Percentiles rank a stretch among this genome's conserved stretches.
Conservation (phyloP, 2,329 filamentous ascomycete species). For the Diaporthe vexans region DNA sequence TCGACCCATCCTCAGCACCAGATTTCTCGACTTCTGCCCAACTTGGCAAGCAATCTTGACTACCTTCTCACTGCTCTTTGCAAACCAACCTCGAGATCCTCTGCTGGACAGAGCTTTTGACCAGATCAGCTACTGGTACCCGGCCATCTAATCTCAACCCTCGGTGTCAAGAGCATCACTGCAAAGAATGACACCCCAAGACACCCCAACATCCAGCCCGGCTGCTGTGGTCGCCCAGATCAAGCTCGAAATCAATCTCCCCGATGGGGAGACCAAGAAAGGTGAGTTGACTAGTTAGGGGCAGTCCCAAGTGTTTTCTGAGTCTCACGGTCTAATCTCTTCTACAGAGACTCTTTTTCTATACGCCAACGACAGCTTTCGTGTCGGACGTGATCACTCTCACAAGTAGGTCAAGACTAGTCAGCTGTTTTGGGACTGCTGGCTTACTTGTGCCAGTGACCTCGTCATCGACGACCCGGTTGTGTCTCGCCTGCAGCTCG, state of each 20-base stretch:
- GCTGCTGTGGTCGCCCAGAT: conserved; percentile 11
- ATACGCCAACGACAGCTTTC: conserved; percentile 39
- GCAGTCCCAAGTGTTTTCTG: neutral
- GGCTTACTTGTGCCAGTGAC: conserved; percentile 48
- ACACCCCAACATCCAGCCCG: neutral
- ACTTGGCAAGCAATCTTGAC: neutral
- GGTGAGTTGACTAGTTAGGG: neutral
- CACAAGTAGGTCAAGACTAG: conserved; percentile 45
- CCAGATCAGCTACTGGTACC: neutral
- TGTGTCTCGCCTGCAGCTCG: conserved; percentile 68
- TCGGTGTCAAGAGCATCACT: neutral
- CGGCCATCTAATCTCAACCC: neutral
- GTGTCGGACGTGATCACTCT: conserved; percentile 47
- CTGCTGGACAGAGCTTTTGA: conserved; percentile 32
- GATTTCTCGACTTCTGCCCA: conserved; percentile 3
- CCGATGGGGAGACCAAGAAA: neutral
- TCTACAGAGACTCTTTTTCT: neutral
- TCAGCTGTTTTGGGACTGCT: neutral
- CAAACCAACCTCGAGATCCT: neutral
- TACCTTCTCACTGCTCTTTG: conserved; percentile 18
- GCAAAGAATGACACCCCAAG: conserved; percentile 23
- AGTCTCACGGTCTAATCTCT: neutral
- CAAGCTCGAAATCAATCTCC: conserved; percentile 18
- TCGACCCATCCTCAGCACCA: neutral
- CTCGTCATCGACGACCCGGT: conserved; percentile 56